A percentile compares a stretch with the other conserved stretches of the same genome.
Conservation (phyloP, 768 basidiomycete species). For the Crassisporium funariophilum region DNA sequence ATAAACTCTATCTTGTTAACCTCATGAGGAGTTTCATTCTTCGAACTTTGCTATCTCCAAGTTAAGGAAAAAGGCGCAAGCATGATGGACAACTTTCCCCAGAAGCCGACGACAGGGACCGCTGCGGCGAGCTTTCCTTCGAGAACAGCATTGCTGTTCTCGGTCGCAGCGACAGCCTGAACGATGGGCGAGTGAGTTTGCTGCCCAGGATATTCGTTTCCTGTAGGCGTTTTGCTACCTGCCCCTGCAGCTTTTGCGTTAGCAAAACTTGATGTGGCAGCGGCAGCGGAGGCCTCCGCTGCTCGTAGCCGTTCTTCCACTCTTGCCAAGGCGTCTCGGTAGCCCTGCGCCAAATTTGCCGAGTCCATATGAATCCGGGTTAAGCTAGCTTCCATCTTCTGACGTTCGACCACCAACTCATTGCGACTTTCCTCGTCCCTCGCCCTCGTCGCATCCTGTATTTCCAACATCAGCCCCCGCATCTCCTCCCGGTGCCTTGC, state of each 20-base stretch:
- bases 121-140: slow-evolving; percentile 38
- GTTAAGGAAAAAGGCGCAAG: slow-evolving; percentile 37
- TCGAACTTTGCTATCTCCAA: slow-evolving; percentile 24
- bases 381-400: slow-evolving; percentile 14
- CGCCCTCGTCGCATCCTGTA: slow-evolving; percentile 31
- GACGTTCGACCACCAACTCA: slow-evolving; percentile 16
- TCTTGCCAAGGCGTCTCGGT: slow-evolving; percentile 13
- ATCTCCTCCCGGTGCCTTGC: slow-evolving; percentile 51
- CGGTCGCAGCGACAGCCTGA: slow-evolving; percentile 27
- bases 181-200: slow-evolving; percentile 19
- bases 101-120: slow-evolving; percentile 35
- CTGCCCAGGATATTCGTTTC: slow-evolving; percentile 8
- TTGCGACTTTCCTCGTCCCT: slow-evolving; percentile 22
- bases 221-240: background rate
- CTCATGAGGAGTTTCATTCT: no score
- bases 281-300: slow-evolving; percentile 12
- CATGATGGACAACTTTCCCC: slow-evolving; percentile 35
- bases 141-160: slow-evolving; percentile 31
- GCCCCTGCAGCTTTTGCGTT: background rate
- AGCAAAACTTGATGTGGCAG: background rate
- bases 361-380: slow-evolving; percentile 20
- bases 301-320: slow-evolving; percentile 20
- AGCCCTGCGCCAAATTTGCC: slow-evolving; percentile 15
- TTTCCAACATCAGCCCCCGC: slow-evolving; percentile 45
- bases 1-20: no score